phyloP scores from a whole-genome alignment of 371 early-diverging fungal genomes.

The Blakeslea trispora region DNA sequence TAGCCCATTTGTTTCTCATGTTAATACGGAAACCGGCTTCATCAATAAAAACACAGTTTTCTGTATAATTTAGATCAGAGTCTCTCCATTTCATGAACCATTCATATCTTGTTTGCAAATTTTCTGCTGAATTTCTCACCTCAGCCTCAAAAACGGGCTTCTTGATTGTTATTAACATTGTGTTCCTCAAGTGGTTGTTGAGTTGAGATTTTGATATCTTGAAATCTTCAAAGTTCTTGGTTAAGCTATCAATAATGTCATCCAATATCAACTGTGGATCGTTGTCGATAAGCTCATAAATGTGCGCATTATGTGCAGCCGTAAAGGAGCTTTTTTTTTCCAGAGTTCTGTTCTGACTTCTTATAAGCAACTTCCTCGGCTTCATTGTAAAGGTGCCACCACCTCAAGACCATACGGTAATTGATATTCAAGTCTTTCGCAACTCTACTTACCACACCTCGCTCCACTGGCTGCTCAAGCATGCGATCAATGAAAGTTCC shows the following conservation, averaged over 20 bases:
- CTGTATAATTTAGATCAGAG: conserved; percentile 18
- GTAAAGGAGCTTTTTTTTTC: conserved; percentile 15
- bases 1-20: conserved; percentile 14
- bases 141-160: conserved; percentile 11
- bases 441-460: conserved; percentile 5
- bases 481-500: conserved; percentile 13
- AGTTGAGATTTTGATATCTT: conserved; percentile 13
- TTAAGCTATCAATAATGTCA: conserved; percentile 8
- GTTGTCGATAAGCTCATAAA: conserved; percentile 10
- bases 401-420: conserved; percentile 2
- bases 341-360: conserved; percentile 9
- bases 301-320: conserved; percentile 10
- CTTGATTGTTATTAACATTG: conserved; percentile 8
- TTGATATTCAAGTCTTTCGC: conserved; percentile 5
- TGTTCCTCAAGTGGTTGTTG: conserved; percentile 13
- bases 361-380: conserved; percentile 8
- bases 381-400: conserved; percentile 8
- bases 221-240: conserved; percentile 15
- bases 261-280: conserved; percentile 17
- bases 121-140: conserved; percentile 12
- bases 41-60: conserved; percentile 23
- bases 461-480: conserved; percentile 8
- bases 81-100: conserved; percentile 22
- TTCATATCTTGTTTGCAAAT: conserved; percentile 8
- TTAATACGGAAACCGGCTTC: conserved; percentile 18